Base-by-base conservation (phyloP, 768 basidiomycete species). In the Lactarius psammicola region DNA sequence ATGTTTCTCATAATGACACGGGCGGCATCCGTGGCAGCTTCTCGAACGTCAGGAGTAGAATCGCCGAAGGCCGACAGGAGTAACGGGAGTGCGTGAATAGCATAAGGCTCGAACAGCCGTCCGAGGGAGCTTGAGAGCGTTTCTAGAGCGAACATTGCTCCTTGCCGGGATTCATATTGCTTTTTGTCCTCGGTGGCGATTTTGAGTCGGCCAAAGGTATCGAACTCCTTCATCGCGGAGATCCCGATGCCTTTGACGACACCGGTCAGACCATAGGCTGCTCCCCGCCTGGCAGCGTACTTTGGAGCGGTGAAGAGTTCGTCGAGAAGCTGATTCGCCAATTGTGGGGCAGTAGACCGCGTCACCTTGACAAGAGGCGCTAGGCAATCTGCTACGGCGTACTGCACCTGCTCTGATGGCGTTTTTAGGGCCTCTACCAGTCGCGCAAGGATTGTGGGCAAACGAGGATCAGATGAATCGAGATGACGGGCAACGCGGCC, bases 181-280 rank as follows among this genome's bases (percentile, higher is more conserved):
- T 94, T 93, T 78, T 97, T 98, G 74, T 98, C 94, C 67, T 94
- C 94, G 3, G 89, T 79, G 2, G 91, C 92, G 30, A 81, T 79
- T 56, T 85, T 84, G 11, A 99, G 79, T 26, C 89, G 86, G 11
- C 78, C 79, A 68, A 97, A 85, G 51, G 98, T 79, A 60, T 88
- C 81, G 74, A 89, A 90, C 73, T 94, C 88, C 74, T 95, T 94
- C 79, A 98, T 85, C 0, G 87, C 85, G 0, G 85, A 80, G 33
- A 98, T 85, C 1, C 97, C 97, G 1, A 88, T 84, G n/a, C 97
- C 97, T 72, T 90, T 92, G 73, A 98, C 82, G 51, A 93, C 85
- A 31, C 97, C 97, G 2, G 96, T 94, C 23, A 99, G 78, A 49
- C 96, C 97, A 75, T 98, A 98, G 1, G 96, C 95, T 1, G 96